These are phyloP conservation scores for Suillus placidus DNA, from an alignment of 768 basidiomycete species.

Conservation along the genomic window DNA sequence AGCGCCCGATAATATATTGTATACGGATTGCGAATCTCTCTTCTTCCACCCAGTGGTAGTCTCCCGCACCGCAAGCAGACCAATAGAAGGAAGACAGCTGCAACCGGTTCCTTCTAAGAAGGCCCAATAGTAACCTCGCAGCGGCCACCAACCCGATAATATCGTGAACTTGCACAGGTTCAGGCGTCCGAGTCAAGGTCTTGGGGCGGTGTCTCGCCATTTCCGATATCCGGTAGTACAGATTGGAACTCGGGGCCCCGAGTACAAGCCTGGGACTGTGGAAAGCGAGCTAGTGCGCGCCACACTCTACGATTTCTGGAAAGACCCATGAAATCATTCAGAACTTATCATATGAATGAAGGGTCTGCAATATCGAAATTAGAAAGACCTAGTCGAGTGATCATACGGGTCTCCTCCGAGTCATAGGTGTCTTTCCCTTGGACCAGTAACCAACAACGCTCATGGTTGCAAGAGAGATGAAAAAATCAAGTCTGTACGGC, in stretches of 20 bases:
- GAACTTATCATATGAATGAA: background rate
- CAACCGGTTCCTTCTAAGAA: background rate
- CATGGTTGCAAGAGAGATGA: background rate
- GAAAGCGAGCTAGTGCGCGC: background rate
- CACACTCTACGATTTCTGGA: background rate
- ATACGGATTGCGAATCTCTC: background rate
- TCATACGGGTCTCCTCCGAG: background rate
- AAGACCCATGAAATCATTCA: background rate
- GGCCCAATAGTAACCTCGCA: background rate
- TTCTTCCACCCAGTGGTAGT: background rate
- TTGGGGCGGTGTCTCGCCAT: background rate
- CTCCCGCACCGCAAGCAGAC: conserved; percentile 17
- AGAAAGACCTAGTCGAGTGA: background rate
- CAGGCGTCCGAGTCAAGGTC: background rate
- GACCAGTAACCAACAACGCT: background rate
- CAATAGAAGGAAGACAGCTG: background rate
- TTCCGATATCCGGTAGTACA: background rate
- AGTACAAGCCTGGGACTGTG: background rate
- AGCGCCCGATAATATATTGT: background rate
- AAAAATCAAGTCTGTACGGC: background rate
- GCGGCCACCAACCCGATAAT: background rate
- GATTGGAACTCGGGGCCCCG: background rate
- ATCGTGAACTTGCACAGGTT: background rate
- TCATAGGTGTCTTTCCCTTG: background rate
- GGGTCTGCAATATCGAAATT: background rate